Base-by-base conservation (phyloP, 768 basidiomycete species). In the Auricularia sp. region DNA sequence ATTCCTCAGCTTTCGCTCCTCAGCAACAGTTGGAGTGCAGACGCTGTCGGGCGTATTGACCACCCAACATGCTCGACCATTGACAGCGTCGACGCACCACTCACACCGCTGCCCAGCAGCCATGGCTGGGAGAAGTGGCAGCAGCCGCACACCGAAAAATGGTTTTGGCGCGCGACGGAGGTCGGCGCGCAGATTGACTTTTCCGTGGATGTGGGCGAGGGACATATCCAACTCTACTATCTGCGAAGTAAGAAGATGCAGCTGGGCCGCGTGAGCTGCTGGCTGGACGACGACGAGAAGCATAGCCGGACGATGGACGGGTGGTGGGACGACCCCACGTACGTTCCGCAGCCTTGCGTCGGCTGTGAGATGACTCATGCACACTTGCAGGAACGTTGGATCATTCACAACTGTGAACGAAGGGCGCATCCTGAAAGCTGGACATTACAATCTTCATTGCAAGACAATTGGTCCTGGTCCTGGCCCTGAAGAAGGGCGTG, bases 91-190 rank as follows among this genome's bases (percentile, higher is more conserved):
- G 43, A 44, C 34, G 44, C 39, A 14, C 63, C 63, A 12, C 47
- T 64, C 47, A 64, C 35, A 16, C 63, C 53, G 7, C 51, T 56
- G 35, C 47, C 47, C 63, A 35, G 14, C 51, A 36, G 43, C 29
- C 43, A 56, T n/a, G 63, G 63, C 29, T 56, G 63, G 63, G 51
- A 54, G 34, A 36, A 35, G 12, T 64, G 63, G 63, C n/a, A 18
- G 8, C 63, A 54, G 35, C 63, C 53, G 7, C 36, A 34, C 36
- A 64, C 63, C 10, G 56, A 53, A 18, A 64, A 64, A 23, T 16
- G 33, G 23, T 64, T 54, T 44, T 36, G 51, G 53, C 63, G 63
- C 34, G 63, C 63, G 18, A 64, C 63, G 36, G 51, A 58, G 35
- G 36, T 44, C 39, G 63, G 63, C 16, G 33, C 63, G 10, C 63